Evolutionary conservation across 768 basidiomycete species (phyloP), one percentile per base, ranked within the genome.

Genomic region (Suillus fuscotomentosus): DNA sequence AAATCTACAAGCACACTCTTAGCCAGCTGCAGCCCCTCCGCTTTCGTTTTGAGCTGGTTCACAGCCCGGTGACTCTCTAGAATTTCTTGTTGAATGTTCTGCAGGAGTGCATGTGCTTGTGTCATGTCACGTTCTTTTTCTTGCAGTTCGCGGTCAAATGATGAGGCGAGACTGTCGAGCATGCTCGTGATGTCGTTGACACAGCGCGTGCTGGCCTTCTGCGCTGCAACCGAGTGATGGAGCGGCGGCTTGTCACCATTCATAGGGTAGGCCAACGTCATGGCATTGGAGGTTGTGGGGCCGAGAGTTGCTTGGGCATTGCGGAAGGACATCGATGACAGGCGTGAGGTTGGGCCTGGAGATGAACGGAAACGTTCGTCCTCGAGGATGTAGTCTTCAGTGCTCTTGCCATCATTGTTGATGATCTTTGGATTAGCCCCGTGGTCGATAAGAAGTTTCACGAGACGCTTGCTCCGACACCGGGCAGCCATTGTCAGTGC

Each of bases 371-470:
- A 98, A 56, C 96, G 88, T 76, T 99, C 97, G 73, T 99, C 97
- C 75, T 99, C 97, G 42, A 99, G 84, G 67, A 99, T 99, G 72
- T 99, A 99, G 74, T 99, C 97, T 77, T 99, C 97, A 3, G 97
- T 92, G 65, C 90, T 95, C 80, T 99, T 99, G 56, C 94, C 93
- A 70, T 99, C 97, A 63, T 90, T 85, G 73, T 99, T 99, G 66
- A 88, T 83, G 66, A 99, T 87, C 77, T 97, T 97, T 5, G 97
- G 95, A 74, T 99, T 93, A 1, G 95, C 97, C 8, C 95, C 95
- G 70, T 98, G 92, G 76, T 99, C 96, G 65, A 99, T 90, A 60
- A 99, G 86, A 42, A 97, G 84, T 75, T 96, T 97, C 69, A 99
- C 95, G 5, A 99, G 84, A 15, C 96, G 91, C 76, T 97, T 96